phyloP scores from a whole-genome alignment of 495 filamentous ascomycete species.

The Aspergillus nanangensis region DNA sequence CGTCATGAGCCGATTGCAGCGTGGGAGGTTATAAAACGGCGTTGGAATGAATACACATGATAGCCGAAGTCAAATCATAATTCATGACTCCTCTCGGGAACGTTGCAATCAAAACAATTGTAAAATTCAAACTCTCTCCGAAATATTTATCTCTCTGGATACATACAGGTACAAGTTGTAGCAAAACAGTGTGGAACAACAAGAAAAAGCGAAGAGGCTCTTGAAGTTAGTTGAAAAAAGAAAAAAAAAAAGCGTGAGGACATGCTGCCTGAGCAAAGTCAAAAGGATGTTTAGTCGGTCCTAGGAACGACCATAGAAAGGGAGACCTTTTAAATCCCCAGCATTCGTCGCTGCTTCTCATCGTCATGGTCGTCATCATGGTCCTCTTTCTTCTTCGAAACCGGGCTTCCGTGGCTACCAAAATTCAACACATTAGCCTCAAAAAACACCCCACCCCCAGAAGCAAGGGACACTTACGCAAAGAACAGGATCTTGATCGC shows the following conservation, averaged over 20 bases:
- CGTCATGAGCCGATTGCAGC: constrained; percentile 37
- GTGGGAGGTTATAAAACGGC: constrained; percentile 40
- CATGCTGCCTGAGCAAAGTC: constrained; percentile 23
- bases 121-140: constrained; percentile 30
- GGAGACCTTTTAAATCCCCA: constrained; percentile 13
- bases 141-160: constrained; percentile 2
- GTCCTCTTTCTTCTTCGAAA: constrained; percentile 46
- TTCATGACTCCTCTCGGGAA: constrained; percentile 38
- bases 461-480: constrained; percentile 47
- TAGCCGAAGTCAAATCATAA: constrained; percentile 40
- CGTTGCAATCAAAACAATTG: constrained; percentile 41
- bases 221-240: not conserved
- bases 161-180: constrained; percentile 7
- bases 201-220: not conserved
- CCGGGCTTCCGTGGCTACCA: constrained; percentile 63
- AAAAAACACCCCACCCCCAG: not conserved
- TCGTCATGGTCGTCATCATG: constrained; percentile 19
- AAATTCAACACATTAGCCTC: constrained; percentile 12
- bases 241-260: constrained; percentile 6
- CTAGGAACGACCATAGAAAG: not conserved
- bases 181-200: constrained; percentile 7
- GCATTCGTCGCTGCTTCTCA: constrained; percentile 27
- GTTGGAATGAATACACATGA: constrained; percentile 44
- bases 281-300: constrained; percentile 5
- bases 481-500: constrained; percentile 97